Base-by-base conservation (phyloP, 495 filamentous ascomycete species). In the Astrothelium subdiscretum region DNA sequence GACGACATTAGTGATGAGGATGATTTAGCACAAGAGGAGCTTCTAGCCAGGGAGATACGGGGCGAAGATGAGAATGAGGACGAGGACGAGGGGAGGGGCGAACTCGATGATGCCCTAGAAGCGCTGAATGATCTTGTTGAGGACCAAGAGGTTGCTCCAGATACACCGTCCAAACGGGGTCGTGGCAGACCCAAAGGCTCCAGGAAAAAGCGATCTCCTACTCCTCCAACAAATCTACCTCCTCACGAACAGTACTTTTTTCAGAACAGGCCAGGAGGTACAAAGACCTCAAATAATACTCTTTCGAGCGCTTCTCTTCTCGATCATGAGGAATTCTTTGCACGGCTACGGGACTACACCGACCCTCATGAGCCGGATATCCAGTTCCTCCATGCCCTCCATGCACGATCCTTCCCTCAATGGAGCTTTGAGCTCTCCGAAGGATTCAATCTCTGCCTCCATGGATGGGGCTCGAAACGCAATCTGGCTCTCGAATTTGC, bases 241-340 rank as follows among this genome's bases (percentile, higher is more conserved):
- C 78, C 91, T 0, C 87, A 96, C 65, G 94, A 98, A 70, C 86
- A 85, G 58, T 98, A 95, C 71, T 97, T 98, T 70, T 90, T 86
- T 73, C 87, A 97, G 67, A 96, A 96, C 72, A 85, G 88, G 35
- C 84, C 89, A 18, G 90, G 88, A 22, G 80, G 85, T 3, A 75
- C 80, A 52, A 90, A 91, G 69, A 96, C 92, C 4, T 96, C 92
- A 10, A 88, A 87, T 69, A 94, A 91, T 67, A 96, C 82, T 15
- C 78, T 97, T 8, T 87, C 89, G 43, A 76, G 92, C 26, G 26
- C 63, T 1, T 74, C 82, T 4, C 77, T 95, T 24, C 83, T 97
- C 43, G 89, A 86, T 24, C 91, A 96, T 67, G 91, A 97, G 62
- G 89, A 96, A 67, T 97, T 94, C 73, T 95, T 94, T 68, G 80